These are phyloP conservation scores for Eutrema yunnanense DNA, from an alignment of 345 rosid species.

Conservation along the genomic window DNA sequence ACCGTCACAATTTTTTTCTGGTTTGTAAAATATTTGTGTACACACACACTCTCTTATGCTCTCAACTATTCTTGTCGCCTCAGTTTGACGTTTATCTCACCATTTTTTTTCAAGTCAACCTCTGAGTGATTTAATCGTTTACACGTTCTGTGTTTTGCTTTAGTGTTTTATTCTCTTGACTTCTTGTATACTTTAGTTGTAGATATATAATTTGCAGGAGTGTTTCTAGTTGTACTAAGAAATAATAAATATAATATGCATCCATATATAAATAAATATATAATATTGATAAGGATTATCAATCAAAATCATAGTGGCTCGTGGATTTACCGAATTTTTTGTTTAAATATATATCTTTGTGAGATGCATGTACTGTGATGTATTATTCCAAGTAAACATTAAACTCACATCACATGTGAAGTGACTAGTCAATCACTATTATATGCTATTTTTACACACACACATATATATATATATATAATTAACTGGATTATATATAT, in stretches of 20 bases:
- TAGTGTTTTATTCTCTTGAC: constrained; percentile 16
- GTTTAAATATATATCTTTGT: background rate
- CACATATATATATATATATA: background rate
- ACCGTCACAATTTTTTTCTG: constrained; percentile 4
- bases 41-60: constrained; percentile 20
- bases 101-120: constrained; percentile 26
- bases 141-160: constrained; percentile 18
- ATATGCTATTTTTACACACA: background rate
- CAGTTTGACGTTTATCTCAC: constrained; percentile 23
- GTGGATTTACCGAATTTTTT: background rate
- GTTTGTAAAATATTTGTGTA: constrained; percentile 24
- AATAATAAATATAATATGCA: background rate
- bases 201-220: background rate
- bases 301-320: background rate
- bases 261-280: background rate
- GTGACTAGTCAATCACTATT: background rate
- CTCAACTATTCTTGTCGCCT: constrained; percentile 31
- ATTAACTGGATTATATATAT: background rate
- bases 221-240: background rate
- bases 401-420: background rate
- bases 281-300: background rate
- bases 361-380: background rate
- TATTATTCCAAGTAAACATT: background rate
- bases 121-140: constrained; percentile 33
- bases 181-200: background rate